Evolutionary conservation across 73 alveolate genomes (phyloP), one percentile per base, ranked within the genome.

Genomic region (Paramecium bursaria): DNA sequence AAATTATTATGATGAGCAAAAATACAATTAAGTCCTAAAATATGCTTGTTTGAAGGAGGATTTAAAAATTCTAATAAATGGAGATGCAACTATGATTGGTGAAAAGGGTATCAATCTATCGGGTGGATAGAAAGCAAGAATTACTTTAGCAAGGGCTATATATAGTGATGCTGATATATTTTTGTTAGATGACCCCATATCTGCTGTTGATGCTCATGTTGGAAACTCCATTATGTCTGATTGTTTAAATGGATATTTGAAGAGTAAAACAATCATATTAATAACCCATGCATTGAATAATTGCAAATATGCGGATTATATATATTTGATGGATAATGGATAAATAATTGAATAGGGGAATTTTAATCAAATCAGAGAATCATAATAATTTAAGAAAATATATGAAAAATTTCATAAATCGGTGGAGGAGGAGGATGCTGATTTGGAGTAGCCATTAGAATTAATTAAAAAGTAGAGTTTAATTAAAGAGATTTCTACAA

Each of bases 71-170:
- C 75, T 93, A 49, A 48, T 61, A 26, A 88, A 88, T 27, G 93
- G 91, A 74, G 98, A 93, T 86, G 80, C 57, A 47, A 93, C 96
- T 27, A 39, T 88, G 57, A 86, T 93, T 3, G 94, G 94, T 33
- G 93, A 88, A 55, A 87, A 86, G 49, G 96, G 98, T 49, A 74
- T 88, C 2, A 86, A 88, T 35, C 44, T 93, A 48, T 87, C 95
- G 31, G 98, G 98, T 3, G 98, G 98, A 3, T 93, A 93, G 74
- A 93, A 91, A 48, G 95, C 95, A 3, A 91, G 98, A 88, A 91
- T 93, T 61, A 86, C 94, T 21, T 88, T 93, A 21, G 98, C 98
- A 2, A 88, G 98, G 86, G 89, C 94, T 46, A 82, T 93, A 29
- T 93, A 93, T 88, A 82, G 91, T 85, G 91, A 93, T 35, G 92